These are phyloP conservation scores for Pseudopyricularia cyperi DNA, from an alignment of 2,329 filamentous ascomycete species.

Conservation along the genomic window DNA sequence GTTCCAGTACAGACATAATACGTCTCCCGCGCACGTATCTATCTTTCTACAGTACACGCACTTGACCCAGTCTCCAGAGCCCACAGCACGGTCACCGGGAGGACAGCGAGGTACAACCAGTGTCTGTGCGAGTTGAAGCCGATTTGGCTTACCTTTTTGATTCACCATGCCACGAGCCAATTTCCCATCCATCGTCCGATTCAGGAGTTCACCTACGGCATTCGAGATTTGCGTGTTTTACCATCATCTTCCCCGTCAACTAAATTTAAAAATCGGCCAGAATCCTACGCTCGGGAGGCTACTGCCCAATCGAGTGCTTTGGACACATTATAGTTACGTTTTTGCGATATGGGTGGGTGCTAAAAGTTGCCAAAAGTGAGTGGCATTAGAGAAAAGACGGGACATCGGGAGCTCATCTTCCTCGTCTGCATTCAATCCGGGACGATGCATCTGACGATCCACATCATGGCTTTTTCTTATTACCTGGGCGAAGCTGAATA, in stretches of 20 bases:
- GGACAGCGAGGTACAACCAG: background rate
- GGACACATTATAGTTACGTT: constrained; percentile 25
- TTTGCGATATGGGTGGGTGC: constrained; percentile 17
- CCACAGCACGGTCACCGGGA: background rate
- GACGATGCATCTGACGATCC: background rate
- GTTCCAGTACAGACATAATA: background rate
- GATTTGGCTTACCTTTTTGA: constrained; percentile 1
- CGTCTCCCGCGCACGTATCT: background rate
- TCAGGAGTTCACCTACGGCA: constrained; percentile 14
- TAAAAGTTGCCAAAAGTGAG: background rate
- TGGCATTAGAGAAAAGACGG: background rate
- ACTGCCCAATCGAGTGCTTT: constrained; percentile 22
- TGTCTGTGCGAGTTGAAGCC: background rate
- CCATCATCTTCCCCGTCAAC: constrained; percentile 21
- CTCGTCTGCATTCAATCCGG: background rate
- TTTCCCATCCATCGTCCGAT: constrained; percentile 13
- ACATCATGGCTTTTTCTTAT: background rate
- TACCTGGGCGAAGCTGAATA: background rate
- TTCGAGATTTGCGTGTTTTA: constrained; percentile 18
- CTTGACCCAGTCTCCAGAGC: background rate
- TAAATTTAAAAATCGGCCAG: constrained; percentile 21
- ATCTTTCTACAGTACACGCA: constrained; percentile 4
- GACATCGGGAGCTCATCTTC: background rate
- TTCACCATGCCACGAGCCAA: constrained; percentile 5
- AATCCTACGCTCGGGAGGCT: constrained; percentile 25